These are phyloP conservation scores for Penicillium coffeae DNA, from an alignment of 495 filamentous ascomycete genomes.

Conservation along the genomic window DNA sequence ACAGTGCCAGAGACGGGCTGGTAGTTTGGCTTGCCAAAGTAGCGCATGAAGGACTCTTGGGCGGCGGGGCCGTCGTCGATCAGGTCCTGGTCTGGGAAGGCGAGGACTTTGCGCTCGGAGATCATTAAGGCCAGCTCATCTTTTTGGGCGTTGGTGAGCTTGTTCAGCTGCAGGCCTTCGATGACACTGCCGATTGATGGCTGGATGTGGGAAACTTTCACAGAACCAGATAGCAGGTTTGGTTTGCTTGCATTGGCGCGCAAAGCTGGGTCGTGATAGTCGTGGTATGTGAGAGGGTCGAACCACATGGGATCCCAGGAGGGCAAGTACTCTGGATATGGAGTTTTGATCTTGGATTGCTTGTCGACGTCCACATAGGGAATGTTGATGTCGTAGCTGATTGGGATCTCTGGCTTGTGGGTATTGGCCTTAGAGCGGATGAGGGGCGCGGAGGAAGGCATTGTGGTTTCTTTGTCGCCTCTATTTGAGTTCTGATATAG, in stretches of 20 bases:
- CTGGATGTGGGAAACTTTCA: constrained; percentile 58
- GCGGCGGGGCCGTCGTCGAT: constrained; percentile 62
- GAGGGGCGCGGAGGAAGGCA: constrained; percentile 39
- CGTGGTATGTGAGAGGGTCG: constrained; percentile 54
- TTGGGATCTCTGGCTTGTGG: constrained; percentile 38
- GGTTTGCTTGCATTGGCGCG: constrained; percentile 53
- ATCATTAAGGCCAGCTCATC: constrained; percentile 76
- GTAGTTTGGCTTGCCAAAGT: constrained; percentile 59
- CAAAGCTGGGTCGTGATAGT: constrained; percentile 57
- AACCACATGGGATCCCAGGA: constrained; percentile 62
- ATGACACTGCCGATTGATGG: constrained; percentile 70
- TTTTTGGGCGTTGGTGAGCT: constrained; percentile 64
- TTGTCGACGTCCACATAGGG: constrained; percentile 46
- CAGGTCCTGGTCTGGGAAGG: constrained; percentile 70
- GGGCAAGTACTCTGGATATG: constrained; percentile 60
- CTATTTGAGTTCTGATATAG: not conserved
- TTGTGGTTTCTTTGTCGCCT: constrained; percentile 7
- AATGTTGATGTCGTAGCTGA: constrained; percentile 57
- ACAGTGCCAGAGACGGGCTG: constrained; percentile 55
- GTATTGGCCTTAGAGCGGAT: constrained; percentile 28
- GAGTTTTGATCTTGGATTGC: constrained; percentile 36
- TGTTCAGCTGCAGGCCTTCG: constrained; percentile 66
- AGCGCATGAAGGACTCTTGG: constrained; percentile 55
- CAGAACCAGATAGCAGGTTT: constrained; percentile 48
- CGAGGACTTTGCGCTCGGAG: constrained; percentile 71